These are phyloP conservation scores for Bipolaris bicolor DNA, from an alignment of 2,329 filamentous ascomycete genomes.

Conservation along the genomic window DNA sequence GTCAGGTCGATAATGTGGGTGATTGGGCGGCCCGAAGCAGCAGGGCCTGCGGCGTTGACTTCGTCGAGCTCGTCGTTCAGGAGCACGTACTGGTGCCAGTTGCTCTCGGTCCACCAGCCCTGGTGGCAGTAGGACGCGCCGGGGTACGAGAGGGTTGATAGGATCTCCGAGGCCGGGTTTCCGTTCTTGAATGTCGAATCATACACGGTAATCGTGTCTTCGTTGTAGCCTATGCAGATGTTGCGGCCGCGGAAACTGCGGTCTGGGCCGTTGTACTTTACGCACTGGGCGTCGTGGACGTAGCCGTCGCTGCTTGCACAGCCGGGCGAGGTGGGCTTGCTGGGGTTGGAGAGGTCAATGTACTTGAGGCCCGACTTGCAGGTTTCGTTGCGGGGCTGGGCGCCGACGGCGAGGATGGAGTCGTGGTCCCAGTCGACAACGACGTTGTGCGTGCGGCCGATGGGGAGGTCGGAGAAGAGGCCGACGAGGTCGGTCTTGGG, in stretches of 20 bases:
- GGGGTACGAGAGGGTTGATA: conserved; percentile 61
- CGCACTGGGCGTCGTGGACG: conserved; percentile 66
- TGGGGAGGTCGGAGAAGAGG: conserved; percentile 33
- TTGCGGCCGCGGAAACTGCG: conserved; percentile 56
- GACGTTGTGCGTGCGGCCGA: conserved; percentile 49
- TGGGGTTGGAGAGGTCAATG: conserved; percentile 62
- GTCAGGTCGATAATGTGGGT: conserved; percentile 47
- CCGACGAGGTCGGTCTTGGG: conserved; percentile 38
- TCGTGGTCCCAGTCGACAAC: conserved; percentile 45
- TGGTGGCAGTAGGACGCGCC: conserved; percentile 64
- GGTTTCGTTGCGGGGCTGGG: conserved; percentile 40
- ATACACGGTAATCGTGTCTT: conserved; percentile 59
- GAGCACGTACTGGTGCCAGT: conserved; percentile 44
- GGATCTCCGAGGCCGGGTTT: conserved; percentile 62
- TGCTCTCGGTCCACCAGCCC: conserved; percentile 58
- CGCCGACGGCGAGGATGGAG: conserved; percentile 44
- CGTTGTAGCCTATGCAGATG: conserved; percentile 64
- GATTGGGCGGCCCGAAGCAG: conserved; percentile 39
- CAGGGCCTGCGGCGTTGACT: conserved; percentile 34
- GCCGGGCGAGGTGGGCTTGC: conserved; percentile 60
- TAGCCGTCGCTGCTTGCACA: conserved; percentile 62
- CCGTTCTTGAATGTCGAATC: conserved; percentile 60
- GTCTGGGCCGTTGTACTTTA: conserved; percentile 61
- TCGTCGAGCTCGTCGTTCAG: conserved; percentile 46
- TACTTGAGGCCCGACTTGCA: conserved; percentile 63